Evolutionary conservation across 1,284 basidiomycete genomes (phyloP).

Genomic region (Kwoniella shivajii): DNA sequence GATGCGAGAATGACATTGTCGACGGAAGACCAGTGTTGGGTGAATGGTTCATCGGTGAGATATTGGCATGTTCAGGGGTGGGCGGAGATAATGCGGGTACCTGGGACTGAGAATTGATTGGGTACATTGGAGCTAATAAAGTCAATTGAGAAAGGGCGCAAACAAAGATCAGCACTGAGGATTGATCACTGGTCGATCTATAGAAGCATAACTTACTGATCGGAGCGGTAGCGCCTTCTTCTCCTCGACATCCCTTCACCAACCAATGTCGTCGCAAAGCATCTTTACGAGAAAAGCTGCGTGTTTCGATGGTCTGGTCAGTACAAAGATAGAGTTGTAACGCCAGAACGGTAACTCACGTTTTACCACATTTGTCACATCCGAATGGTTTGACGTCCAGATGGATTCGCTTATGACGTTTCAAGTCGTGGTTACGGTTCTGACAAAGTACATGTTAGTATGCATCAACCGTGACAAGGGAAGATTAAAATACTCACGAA

Average conservation of each 20-base stretch:
- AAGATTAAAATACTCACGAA: constrained; percentile 41
- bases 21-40: background rate
- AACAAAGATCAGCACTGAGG: background rate
- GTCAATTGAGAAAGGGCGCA: background rate
- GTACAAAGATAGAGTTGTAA: too few species aligned
- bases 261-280: constrained; percentile 56
- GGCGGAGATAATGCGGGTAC: constrained; percentile 45
- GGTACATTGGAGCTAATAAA: constrained; percentile 35
- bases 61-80: constrained; percentile 23
- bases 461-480: background rate
- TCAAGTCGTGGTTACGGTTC: constrained; percentile 57
- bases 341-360: constrained; percentile 39
- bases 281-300: constrained; percentile 56
- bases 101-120: constrained; percentile 37
- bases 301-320: too few species aligned
- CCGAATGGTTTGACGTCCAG: constrained; percentile 55
- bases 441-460: constrained; percentile 10
- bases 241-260: constrained; percentile 55
- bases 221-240: constrained; percentile 48
- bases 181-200: background rate
- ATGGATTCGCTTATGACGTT: constrained; percentile 56
- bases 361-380: constrained; percentile 55
- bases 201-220: constrained; percentile 31
- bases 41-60: constrained; percentile 13
- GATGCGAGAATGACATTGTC: constrained; percentile 33